A percentile compares a stretch with the other conserved stretches of the same genome.
These are phyloP conservation scores for Trichosporon sp. DNA, from an alignment of 1,284 basidiomycete genomes.

Conservation along the genomic window DNA sequence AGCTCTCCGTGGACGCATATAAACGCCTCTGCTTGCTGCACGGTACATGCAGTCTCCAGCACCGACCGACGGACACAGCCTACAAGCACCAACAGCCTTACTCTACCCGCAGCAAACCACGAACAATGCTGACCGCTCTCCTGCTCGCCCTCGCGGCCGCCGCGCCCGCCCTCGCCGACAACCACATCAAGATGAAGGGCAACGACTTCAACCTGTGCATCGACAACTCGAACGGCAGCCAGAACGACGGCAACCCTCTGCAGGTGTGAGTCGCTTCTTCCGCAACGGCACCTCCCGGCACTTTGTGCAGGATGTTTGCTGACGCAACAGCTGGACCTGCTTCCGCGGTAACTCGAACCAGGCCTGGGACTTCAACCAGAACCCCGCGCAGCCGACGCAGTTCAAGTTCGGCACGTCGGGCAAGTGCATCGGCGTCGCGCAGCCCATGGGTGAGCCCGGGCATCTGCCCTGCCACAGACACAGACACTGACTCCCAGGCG, in stretches of 20 bases:
- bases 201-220: neutral
- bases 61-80: neutral
- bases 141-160: neutral
- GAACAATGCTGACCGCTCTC: neutral
- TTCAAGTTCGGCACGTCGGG: neutral
- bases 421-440: neutral
- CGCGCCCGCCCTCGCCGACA: neutral
- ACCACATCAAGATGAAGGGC: neutral
- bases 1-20: no score
- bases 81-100: neutral
- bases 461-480: neutral
- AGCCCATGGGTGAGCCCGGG: neutral
- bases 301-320: neutral
- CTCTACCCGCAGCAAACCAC: neutral
- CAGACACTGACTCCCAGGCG: neutral
- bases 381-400: neutral
- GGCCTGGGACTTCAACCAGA: neutral
- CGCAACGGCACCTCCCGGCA: neutral
- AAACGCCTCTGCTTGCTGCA: no score
- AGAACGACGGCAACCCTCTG: neutral
- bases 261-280: neutral
- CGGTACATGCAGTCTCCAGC: neutral
- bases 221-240: neutral
- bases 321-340: constrained; percentile 2
- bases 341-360: constrained; percentile 9